Percentiles rank a stretch among this genome's conserved stretches.
phyloP scores from a whole-genome alignment of 805 yeast species.

The Wickerhamiella siamensis region DNA sequence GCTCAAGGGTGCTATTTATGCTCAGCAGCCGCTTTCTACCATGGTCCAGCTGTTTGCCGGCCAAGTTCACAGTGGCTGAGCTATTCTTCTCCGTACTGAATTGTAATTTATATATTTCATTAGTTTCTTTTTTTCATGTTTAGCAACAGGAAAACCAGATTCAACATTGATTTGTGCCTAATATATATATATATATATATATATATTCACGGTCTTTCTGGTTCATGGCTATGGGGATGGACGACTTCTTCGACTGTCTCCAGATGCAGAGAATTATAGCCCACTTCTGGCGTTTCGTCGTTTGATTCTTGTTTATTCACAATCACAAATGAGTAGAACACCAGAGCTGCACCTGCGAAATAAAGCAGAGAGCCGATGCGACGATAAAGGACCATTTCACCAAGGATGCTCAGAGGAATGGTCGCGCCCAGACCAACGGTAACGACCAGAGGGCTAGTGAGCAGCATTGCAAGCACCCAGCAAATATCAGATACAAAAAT shows the following conservation, averaged over 20 bases:
- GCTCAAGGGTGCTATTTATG: constrained; percentile 27
- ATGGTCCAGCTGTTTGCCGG: constrained; percentile 16
- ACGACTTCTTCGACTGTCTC: neutral
- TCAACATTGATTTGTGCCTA: constrained; percentile 6
- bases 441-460: constrained; percentile 88
- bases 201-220: constrained; percentile 21
- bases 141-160: no score
- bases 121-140: neutral
- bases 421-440: constrained; percentile 90
- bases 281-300: neutral
- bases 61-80: constrained; percentile 10
- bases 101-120: constrained; percentile 5
- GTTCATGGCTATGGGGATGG: constrained; percentile 18
- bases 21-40: constrained; percentile 18
- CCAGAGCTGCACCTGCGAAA: constrained; percentile 64
- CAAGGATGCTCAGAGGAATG: constrained; percentile 87
- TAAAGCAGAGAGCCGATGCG: constrained; percentile 49
- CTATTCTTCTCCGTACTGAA: constrained; percentile 7
- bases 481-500: constrained; percentile 82
- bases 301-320: constrained; percentile 55
- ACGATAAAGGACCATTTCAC: constrained; percentile 64
- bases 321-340: constrained; percentile 68
- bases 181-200: constrained; percentile 15
- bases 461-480: constrained; percentile 90
- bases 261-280: neutral